Base-by-base conservation (phyloP, 139 green algal genomes). In the Yamagishiella unicocca region DNA sequence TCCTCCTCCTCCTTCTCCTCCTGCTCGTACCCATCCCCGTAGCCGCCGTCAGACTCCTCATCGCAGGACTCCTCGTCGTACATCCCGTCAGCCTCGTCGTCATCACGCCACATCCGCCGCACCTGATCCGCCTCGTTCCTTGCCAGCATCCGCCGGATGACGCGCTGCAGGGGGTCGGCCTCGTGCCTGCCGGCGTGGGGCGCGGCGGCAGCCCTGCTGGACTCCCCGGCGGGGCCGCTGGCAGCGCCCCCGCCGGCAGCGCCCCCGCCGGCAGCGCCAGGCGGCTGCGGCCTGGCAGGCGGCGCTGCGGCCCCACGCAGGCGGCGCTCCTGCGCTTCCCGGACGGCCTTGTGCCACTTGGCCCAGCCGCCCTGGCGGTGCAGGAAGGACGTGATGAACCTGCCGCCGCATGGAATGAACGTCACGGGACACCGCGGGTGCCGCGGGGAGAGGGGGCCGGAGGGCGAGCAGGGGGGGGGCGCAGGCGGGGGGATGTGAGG, bases 331-430 rank as follows among this genome's bases (percentile, higher is more conserved):
- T 58, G 50, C 6, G 82, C 45, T 2, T 40, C 82, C 25, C 66
- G 35, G 3, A 54, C 66, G 14, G 66, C 45, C 33, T 71, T 68
- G 67, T 87, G 66, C 82, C 82, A 92, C 76, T 92, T 92, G 66
- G 40, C 55, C 85, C 85, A 90, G 42, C 89, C 89, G n/a, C 89
- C 89, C 50, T 88, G 64, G 24, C 70, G 82, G 25, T 72, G 43
- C 0, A 92, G 45, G 86, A 92, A 90, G 24, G 83, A 89, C 43
- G 80, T 90, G 75, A 92, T 87, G 85, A 89, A 92, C 67, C 82
- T 81, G 82, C 37, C 2, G n/a, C n/a, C n/a, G n/a, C n/a, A n/a
- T n/a, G n/a, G n/a, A n/a, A n/a, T n/a, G n/a, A n/a, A n/a, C n/a
- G n/a, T n/a, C n/a, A n/a, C n/a, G n/a, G n/a, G n/a, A n/a, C n/a